Evolutionary conservation across 116 monocot species (phyloP), one percentile per base, ranked within the genome.

Genomic region (Trichopus zeylanicus): DNA sequence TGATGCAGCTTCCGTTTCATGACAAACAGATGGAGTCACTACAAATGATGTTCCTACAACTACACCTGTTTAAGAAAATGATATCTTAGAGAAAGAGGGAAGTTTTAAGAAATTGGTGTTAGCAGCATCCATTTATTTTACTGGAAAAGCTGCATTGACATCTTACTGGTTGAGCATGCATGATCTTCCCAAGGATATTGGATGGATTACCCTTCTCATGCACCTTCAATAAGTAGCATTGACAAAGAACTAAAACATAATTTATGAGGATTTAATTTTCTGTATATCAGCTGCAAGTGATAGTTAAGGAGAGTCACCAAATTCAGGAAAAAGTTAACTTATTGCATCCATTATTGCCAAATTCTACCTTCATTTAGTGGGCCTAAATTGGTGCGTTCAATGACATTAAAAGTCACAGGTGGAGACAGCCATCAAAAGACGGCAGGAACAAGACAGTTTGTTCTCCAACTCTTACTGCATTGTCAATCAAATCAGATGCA

Each of bases 291-390:
- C 3, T 42, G 0, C 42, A 9, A 0, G 12, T 42, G 3, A 13
- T 13, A n/a, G 12, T n/a, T 42, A 16, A 42, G 13, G n/a, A n/a
- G 3, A n/a, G 42, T 42, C 18, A n/a, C 42, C 12, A 42, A 18
- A 42, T 42, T 42, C n/a, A n/a, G n/a, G 18, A 42, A n/a, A 13
- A 18, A 42, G 13, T 13, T 16, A 42, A 42, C 18, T 16, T 2
- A 42, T 42, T 16, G n/a, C n/a, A 15, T 12, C n/a, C 0, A n/a
- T n/a, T 13, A 16, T 15, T 1, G n/a, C n/a, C 42, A 21, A 53
- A 12, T 48, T 39, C 11, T 73, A 87, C 92, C 92, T 92, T 92
- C 92, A 70, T 76, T 67, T 53, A 92, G 37, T 31, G 87, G 66
- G 28, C 74, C 69, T 60, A 92, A 72, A 51, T 61, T 74, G 57